Conservation (phyloP, 2,329 filamentous ascomycete species). For the Pseudogymnoascus sp. region DNA sequence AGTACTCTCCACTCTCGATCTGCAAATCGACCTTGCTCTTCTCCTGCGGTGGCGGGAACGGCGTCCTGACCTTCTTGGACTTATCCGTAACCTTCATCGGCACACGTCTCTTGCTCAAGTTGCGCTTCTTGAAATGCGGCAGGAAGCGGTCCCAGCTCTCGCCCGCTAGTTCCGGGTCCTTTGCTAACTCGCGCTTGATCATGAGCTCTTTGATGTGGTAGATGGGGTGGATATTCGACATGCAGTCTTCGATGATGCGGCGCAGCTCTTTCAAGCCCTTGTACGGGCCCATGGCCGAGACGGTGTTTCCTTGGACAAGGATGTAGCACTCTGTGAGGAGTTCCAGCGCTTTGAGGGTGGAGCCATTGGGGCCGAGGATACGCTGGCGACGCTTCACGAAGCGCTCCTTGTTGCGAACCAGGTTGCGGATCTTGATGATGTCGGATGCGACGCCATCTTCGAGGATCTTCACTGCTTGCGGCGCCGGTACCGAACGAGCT, state of each 20-base stretch:
- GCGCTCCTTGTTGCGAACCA: slow-evolving; percentile 87
- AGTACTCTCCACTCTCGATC: slow-evolving; percentile 97
- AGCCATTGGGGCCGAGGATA: slow-evolving; percentile 83
- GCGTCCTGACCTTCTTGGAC: slow-evolving; percentile 87
- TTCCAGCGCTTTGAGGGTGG: slow-evolving; percentile 88
- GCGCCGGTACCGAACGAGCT: slow-evolving; percentile 82
- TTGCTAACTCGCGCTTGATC: slow-evolving; percentile 87
- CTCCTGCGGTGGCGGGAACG: slow-evolving; percentile 92
- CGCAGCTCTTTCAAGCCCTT: slow-evolving; percentile 91
- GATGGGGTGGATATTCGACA: slow-evolving; percentile 84
- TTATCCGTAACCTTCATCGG: slow-evolving; percentile 89
- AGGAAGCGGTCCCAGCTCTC: slow-evolving; percentile 96
- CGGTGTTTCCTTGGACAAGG: slow-evolving; percentile 93
- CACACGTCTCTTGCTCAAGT: slow-evolving; percentile 71
- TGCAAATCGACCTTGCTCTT: slow-evolving; percentile 98
- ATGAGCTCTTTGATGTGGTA: slow-evolving; percentile 94
- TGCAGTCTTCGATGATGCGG: slow-evolving; percentile 85
- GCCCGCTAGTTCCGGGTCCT: slow-evolving; percentile 75
- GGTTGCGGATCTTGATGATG: slow-evolving; percentile 87
- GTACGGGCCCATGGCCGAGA: slow-evolving; percentile 83
- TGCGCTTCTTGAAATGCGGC: slow-evolving; percentile 94
- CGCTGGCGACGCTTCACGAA: slow-evolving; percentile 93
- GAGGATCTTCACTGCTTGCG: slow-evolving; percentile 88
- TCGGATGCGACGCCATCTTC: slow-evolving; percentile 89
- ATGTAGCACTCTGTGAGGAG: slow-evolving; percentile 88